These are phyloP conservation scores for Cyclocybe cylindracea DNA, from an alignment of 768 basidiomycete genomes.

Conservation along the genomic window DNA sequence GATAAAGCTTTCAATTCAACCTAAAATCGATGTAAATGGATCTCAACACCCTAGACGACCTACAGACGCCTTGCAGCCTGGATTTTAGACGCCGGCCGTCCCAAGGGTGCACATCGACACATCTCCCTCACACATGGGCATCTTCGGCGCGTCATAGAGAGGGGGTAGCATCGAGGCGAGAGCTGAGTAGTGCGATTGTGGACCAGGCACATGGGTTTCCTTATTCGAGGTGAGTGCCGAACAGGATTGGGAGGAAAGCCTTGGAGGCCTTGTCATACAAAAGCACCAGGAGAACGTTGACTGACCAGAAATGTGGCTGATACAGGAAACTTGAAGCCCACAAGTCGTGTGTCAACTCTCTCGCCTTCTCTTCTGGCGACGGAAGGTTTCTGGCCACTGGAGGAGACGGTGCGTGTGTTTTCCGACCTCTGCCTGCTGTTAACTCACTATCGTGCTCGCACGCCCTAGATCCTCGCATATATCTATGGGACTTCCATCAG, in stretches of 20 bases:
- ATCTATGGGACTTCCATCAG: conserved; percentile 70
- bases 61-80: too few species aligned
- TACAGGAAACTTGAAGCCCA: conserved; percentile 37
- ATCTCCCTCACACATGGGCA: too few species aligned
- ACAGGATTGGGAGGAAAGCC: neutral
- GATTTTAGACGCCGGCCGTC: too few species aligned
- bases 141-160: too few species aligned
- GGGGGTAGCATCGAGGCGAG: conserved; percentile 2
- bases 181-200: conserved; percentile 18
- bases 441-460: conserved; percentile 4
- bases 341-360: conserved; percentile 64
- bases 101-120: too few species aligned
- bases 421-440: neutral
- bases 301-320: neutral
- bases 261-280: neutral
- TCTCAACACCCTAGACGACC: too few species aligned
- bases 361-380: conserved; percentile 59
- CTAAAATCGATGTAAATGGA: too few species aligned
- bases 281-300: neutral
- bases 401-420: conserved; percentile 56
- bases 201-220: conserved; percentile 32
- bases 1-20: too few species aligned
- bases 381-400: conserved; percentile 69
- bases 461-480: conserved; percentile 49
- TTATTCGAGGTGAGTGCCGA: conserved; percentile 35